These are phyloP conservation scores for Talaromyces sp. DNA, from an alignment of 2,329 filamentous ascomycete species.

Conservation along the genomic window DNA sequence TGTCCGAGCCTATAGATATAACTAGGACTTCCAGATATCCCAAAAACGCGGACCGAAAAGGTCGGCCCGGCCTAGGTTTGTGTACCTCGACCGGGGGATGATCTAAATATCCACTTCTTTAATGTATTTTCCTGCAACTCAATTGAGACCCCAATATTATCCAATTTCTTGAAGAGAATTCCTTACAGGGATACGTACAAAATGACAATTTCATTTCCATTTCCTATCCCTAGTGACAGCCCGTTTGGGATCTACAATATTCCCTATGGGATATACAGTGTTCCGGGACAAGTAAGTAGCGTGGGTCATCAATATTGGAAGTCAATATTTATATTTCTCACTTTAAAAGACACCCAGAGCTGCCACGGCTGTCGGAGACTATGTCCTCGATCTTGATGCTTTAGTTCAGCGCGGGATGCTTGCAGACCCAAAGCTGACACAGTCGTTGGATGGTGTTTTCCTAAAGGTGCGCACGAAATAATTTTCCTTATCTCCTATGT, in stretches of 20 bases:
- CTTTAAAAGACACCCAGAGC: not conserved
- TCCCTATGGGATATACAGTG: constrained; percentile 6
- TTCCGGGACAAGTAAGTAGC: not conserved
- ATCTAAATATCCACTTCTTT: too few species aligned
- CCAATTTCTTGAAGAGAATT: too few species aligned
- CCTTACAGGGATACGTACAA: not conserved
- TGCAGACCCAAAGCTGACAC: not conserved
- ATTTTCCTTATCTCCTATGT: too few species aligned
- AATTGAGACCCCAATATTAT: too few species aligned
- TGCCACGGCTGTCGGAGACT: not conserved
- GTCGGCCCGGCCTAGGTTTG: not conserved
- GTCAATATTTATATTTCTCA: not conserved
- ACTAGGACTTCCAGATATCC: not conserved
- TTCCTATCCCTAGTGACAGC: not conserved
- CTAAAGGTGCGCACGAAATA: not conserved
- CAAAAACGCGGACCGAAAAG: not conserved
- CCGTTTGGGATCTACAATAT: constrained; percentile 6
- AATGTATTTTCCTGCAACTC: too few species aligned
- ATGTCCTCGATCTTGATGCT: not conserved
- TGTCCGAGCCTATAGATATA: not conserved
- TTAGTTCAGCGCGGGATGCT: not conserved
- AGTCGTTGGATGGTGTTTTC: not conserved
- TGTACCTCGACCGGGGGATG: not conserved
- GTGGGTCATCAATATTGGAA: not conserved
- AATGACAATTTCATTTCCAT: not conserved